A percentile compares a stretch with the other conserved stretches of the same genome.
These are phyloP conservation scores for Xylariaceae sp. DNA, from an alignment of 2,329 filamentous ascomycete genomes.

Conservation along the genomic window DNA sequence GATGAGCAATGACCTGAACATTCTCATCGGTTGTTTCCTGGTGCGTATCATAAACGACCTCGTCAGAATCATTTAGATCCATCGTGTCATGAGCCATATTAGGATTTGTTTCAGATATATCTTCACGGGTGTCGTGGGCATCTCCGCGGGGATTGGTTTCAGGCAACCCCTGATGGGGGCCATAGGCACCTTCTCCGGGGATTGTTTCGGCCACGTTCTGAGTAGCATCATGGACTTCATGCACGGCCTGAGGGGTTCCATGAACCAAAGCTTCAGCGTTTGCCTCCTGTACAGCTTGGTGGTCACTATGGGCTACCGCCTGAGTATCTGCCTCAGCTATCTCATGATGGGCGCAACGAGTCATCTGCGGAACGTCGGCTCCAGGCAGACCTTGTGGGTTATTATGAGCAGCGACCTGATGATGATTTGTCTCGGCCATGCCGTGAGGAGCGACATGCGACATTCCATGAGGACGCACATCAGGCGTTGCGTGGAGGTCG, in stretches of 20 bases:
- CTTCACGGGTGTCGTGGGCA: background rate
- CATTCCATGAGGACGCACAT: background rate
- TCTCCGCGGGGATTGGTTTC: background rate
- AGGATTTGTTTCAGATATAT: background rate
- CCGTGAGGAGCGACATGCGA: background rate
- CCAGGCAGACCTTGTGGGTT: too few relatives aligned
- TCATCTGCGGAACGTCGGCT: too few relatives aligned
- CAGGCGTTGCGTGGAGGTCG: background rate
- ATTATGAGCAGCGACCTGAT: too few relatives aligned
- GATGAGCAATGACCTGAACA: background rate
- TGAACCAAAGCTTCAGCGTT: too few relatives aligned
- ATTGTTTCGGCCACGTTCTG: background rate
- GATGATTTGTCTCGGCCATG: background rate
- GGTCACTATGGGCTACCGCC: too few relatives aligned
- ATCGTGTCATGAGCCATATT: background rate
- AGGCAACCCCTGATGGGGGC: background rate
- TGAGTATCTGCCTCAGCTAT: too few relatives aligned
- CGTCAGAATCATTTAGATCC: background rate
- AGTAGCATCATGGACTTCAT: background rate
- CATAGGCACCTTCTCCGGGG: background rate
- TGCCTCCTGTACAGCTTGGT: too few relatives aligned
- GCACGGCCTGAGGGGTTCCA: too few relatives aligned
- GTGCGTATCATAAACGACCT: background rate
- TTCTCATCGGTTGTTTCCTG: background rate
- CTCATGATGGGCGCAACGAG: too few relatives aligned